These are phyloP conservation scores for Catharanthus roseus DNA, from an alignment of 257 asterid genomes.

Conservation along the genomic window DNA sequence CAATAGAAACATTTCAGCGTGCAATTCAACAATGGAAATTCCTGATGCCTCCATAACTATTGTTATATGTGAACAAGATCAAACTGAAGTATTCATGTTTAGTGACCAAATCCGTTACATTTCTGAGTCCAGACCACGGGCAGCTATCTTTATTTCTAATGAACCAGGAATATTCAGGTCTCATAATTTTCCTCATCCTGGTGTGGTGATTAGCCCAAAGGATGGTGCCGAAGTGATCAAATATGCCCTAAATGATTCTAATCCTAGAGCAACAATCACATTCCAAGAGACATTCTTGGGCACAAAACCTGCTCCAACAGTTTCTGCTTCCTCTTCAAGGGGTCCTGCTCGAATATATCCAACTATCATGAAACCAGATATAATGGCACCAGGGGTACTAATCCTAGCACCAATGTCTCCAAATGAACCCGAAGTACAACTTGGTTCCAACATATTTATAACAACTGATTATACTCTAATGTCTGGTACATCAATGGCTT, in stretches of 20 bases:
- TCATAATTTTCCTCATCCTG: background rate
- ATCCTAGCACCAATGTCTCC: conserved; percentile 17
- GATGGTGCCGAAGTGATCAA: conserved; percentile 6
- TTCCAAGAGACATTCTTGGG: conserved; percentile 13
- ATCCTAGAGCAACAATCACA: conserved; percentile 8
- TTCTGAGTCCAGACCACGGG: background rate
- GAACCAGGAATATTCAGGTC: background rate
- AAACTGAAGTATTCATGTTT: background rate
- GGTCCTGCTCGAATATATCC: conserved; percentile 15
- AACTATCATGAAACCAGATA: conserved; percentile 13
- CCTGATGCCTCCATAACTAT: conserved; percentile 9
- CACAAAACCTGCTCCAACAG: conserved; percentile 16
- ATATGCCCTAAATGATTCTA: background rate
- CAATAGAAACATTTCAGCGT: conserved; percentile 30
- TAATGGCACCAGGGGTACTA: conserved; percentile 19
- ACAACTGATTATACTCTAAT: background rate
- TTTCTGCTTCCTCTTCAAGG: conserved; percentile 10
- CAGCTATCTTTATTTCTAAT: conserved; percentile 15
- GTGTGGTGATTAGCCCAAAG: conserved; percentile 14
- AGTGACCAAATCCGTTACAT: background rate
- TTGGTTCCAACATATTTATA: background rate
- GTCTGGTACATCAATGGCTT: conserved; percentile 22
- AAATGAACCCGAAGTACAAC: background rate
- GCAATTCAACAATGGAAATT: conserved; percentile 32
- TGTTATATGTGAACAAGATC: conserved; percentile 4